Evolutionary conservation across 495 filamentous ascomycete genomes (phyloP).

Genomic region (Aspergillus indologenus): DNA sequence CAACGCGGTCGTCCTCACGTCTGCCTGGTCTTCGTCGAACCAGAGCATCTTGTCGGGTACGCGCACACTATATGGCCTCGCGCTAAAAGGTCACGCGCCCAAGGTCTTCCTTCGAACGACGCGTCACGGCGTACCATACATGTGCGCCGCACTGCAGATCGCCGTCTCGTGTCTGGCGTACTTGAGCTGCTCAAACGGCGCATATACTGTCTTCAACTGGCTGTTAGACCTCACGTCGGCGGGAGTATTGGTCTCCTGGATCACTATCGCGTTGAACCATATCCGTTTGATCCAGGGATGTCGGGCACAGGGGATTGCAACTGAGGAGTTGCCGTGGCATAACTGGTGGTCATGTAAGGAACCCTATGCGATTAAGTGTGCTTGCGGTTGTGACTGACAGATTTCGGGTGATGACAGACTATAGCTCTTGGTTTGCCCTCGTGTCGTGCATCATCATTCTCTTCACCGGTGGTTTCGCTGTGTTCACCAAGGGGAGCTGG

Average conservation of each 20-base stretch:
- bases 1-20: conserved; percentile 48
- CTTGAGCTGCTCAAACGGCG: conserved; percentile 54
- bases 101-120: conserved; percentile 53
- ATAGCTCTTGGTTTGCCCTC: conserved; percentile 48
- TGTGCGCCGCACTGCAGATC: conserved; percentile 51
- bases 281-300: conserved; percentile 55
- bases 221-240: conserved; percentile 54
- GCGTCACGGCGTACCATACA: conserved; percentile 59
- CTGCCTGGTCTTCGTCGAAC: conserved; percentile 49
- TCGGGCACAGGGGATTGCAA: conserved; percentile 44
- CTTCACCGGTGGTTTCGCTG: conserved; percentile 59
- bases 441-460: conserved; percentile 51
- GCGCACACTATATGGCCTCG: conserved; percentile 45
- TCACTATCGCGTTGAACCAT: conserved; percentile 52
- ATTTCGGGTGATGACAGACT: conserved; percentile 35
- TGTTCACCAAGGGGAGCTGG: conserved; percentile 50
- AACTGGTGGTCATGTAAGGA: conserved; percentile 30
- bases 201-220: conserved; percentile 60
- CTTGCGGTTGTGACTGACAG: conserved; percentile 1
- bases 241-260: conserved; percentile 55
- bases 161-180: conserved; percentile 57
- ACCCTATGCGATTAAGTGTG: neutral
- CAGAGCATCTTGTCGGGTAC: conserved; percentile 48
- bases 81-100: conserved; percentile 44
- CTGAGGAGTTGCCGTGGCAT: conserved; percentile 50